These are phyloP conservation scores for Pogostemon cablin DNA, from an alignment of 257 asterid genomes.

Conservation along the genomic window DNA sequence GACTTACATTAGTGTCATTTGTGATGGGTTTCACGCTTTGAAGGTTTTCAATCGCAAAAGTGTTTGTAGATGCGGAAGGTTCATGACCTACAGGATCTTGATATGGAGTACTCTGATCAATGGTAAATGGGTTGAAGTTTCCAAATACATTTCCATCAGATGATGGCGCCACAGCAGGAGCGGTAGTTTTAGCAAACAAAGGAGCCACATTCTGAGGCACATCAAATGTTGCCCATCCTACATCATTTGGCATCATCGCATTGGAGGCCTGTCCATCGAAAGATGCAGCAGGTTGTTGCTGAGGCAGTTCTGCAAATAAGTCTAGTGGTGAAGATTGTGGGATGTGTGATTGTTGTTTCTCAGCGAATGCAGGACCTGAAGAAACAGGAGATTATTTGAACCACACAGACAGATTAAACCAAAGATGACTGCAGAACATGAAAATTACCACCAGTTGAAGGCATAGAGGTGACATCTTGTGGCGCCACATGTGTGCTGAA, in stretches of 20 bases:
- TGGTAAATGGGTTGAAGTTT: slow-evolving; percentile 45
- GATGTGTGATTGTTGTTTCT: slow-evolving; percentile 45
- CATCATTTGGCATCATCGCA: slow-evolving; percentile 32
- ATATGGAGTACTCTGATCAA: slow-evolving; percentile 43
- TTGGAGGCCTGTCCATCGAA: slow-evolving; percentile 32
- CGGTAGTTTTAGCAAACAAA: slow-evolving; percentile 35
- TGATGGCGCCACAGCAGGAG: slow-evolving; percentile 43
- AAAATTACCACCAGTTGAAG: slow-evolving; percentile 41
- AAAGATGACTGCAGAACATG: slow-evolving; percentile 44
- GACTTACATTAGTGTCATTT: slow-evolving; percentile 45
- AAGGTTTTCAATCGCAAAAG: slow-evolving; percentile 37
- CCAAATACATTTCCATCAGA: slow-evolving; percentile 44
- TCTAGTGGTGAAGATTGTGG: slow-evolving; percentile 48
- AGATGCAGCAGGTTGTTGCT: slow-evolving; percentile 46
- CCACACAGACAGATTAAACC: slow-evolving; percentile 41
- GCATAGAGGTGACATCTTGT: slow-evolving; percentile 42
- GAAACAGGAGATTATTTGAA: slow-evolving; percentile 49
- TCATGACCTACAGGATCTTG: slow-evolving; percentile 37
- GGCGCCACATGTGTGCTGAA: slow-evolving; percentile 48
- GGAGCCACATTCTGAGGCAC: slow-evolving; percentile 43
- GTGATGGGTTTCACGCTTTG: slow-evolving; percentile 36
- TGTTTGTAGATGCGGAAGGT: slow-evolving; percentile 36
- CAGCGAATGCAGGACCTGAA: slow-evolving; percentile 41
- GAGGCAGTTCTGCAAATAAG: slow-evolving; percentile 49
- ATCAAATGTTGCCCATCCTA: slow-evolving; percentile 62